Conservation (phyloP, 2,329 filamentous ascomycete genomes). For the Neonectria hederae region DNA sequence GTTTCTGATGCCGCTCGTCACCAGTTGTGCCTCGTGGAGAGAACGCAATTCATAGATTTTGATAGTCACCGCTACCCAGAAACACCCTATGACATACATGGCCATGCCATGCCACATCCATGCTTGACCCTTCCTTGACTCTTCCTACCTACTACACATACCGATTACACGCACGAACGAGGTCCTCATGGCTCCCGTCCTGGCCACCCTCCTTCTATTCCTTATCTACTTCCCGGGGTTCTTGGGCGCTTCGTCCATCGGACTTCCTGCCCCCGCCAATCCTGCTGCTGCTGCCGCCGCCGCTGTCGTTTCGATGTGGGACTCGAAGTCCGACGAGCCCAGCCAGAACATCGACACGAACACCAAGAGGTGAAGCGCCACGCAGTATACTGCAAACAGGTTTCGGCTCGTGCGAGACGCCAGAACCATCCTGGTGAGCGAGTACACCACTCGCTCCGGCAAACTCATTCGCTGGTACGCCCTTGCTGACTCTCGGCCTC, state of each 20-base stretch:
- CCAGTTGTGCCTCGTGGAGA: neutral
- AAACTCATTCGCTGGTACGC: slow-evolving; percentile 94
- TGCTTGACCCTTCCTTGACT: neutral
- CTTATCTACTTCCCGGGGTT: slow-evolving; percentile 37
- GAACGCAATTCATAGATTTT: neutral
- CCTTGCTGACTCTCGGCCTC: slow-evolving; percentile 89
- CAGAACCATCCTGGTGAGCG: slow-evolving; percentile 88
- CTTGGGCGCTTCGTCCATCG: slow-evolving; percentile 41
- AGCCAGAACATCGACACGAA: slow-evolving; percentile 89
- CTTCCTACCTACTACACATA: slow-evolving; percentile 14
- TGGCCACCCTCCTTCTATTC: slow-evolving; percentile 9
- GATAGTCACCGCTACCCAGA: slow-evolving; percentile 14
- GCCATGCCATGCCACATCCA: neutral
- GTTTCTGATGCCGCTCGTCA: slow-evolving; percentile 13
- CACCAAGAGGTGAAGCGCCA: slow-evolving; percentile 87
- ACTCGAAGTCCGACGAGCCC: slow-evolving; percentile 73
- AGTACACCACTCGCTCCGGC: slow-evolving; percentile 89
- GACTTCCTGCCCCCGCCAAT: slow-evolving; percentile 30
- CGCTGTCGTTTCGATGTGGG: slow-evolving; percentile 63
- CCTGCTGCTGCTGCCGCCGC: slow-evolving; percentile 53
- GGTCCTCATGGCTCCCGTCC: slow-evolving; percentile 19
- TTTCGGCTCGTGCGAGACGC: slow-evolving; percentile 92
- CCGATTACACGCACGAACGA: slow-evolving; percentile 4
- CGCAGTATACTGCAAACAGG: slow-evolving; percentile 90
- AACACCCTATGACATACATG: neutral